Conservation (phyloP, 1,284 basidiomycete species). For the Phellopilus nigrolimitatus region DNA sequence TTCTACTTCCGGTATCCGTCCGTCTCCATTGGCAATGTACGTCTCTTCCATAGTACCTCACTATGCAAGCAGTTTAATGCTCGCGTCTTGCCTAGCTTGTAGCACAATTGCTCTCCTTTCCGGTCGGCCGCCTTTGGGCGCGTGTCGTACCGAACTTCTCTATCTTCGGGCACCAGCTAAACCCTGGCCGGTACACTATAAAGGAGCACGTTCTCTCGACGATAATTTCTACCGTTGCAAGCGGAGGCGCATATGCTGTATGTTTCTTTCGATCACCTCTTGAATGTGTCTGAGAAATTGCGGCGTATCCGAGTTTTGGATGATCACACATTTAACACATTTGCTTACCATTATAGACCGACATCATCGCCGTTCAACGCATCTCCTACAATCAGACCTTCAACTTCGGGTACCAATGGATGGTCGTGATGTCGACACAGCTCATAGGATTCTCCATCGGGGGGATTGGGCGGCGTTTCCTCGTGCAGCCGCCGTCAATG, state of each 20-base stretch:
- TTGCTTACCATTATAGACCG: conserved; percentile 30
- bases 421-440: conserved; percentile 33
- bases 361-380: conserved; percentile 38
- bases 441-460: conserved; percentile 37
- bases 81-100: conserved; percentile 28
- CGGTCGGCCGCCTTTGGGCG: conserved; percentile 41
- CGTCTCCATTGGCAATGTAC: conserved; percentile 34
- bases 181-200: conserved; percentile 43
- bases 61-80: conserved; percentile 6
- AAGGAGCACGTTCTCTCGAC: conserved; percentile 42
- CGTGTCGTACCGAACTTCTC: conserved; percentile 36
- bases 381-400: conserved; percentile 29
- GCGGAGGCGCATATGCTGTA: conserved; percentile 30
- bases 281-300: neutral
- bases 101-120: conserved; percentile 43
- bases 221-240: conserved; percentile 12
- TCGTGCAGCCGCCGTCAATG: conserved; percentile 34
- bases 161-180: conserved; percentile 39
- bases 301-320: too few species aligned
- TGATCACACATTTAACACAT: too few species aligned
- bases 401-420: conserved; percentile 23
- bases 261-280: conserved; percentile 28
- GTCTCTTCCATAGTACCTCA: conserved; percentile 22
- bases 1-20: conserved; percentile 66
- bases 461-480: conserved; percentile 33